These are phyloP conservation scores for Xylaria sp. DNA, from an alignment of 2,329 filamentous ascomycete genomes.

Conservation along the genomic window DNA sequence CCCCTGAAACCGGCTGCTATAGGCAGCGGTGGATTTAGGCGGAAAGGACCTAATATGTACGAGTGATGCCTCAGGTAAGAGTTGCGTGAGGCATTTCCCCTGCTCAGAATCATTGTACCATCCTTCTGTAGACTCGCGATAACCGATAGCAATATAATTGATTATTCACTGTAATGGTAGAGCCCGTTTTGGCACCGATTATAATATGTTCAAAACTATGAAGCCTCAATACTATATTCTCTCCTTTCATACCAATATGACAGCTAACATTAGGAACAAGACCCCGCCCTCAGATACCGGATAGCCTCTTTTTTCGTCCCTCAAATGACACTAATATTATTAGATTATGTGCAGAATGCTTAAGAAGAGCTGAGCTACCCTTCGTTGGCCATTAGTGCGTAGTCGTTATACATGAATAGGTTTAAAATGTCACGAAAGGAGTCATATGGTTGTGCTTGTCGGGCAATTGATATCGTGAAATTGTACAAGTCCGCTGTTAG, in stretches of 20 bases:
- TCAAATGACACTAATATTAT: no score
- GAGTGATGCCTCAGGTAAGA: background rate
- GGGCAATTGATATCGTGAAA: no score
- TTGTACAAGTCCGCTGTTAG: no score
- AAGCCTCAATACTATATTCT: background rate
- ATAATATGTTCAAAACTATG: background rate
- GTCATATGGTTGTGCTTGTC: no score
- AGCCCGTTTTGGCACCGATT: background rate
- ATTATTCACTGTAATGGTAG: background rate
- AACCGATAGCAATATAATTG: background rate
- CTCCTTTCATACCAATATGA: background rate
- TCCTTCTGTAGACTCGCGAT: constrained; percentile 2
- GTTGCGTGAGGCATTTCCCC: background rate
- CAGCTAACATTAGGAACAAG: background rate
- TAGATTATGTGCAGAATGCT: no score
- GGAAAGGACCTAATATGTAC: background rate
- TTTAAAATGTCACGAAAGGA: no score
- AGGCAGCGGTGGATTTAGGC: constrained; percentile 3
- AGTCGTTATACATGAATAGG: no score
- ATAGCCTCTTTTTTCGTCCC: no score
- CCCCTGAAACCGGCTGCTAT: background rate
- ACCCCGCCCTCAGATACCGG: no score
- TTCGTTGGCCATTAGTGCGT: no score
- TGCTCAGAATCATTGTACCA: background rate
- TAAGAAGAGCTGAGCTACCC: no score